Base-by-base conservation (phyloP, 108 stramenopile genomes). In the Parietichytrium sp. region DNA sequence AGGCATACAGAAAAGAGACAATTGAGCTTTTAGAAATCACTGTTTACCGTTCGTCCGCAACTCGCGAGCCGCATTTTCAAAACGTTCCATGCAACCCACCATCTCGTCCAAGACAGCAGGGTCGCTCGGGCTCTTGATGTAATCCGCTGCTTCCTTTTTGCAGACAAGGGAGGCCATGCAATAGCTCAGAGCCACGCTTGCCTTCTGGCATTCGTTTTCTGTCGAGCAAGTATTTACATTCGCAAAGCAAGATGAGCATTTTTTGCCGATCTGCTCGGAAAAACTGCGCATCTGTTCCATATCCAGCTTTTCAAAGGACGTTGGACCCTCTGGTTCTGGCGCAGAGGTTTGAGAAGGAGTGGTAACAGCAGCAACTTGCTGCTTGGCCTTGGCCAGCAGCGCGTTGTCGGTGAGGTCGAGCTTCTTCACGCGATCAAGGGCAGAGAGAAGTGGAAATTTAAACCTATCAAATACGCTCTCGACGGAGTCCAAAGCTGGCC, bases 401-500 rank as follows among this genome's bases (percentile, higher is more conserved):
- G 72, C 82, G 4, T 77, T 84, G 48, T 51, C 50, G 42, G 84
- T 18, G 16, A 18, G 29, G 20, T 79, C 79, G 47, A 79, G 38
- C 82, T 84, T 27, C 86, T 84, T 26, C 86, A 80, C 18, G 84
- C 79, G 8, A 92, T 91, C 72, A 87, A 92, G 18, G 15, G 4
- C n/a, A n/a, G n/a, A 4, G 16, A 85, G 8, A 6, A 96, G 96
- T 94, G 97, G 97, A 6, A 48, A 51, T 3, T 94, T 78, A 54
- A 88, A 79, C 25, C 97, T 87, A 38, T 93, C 92, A 54, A 90
- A 78, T 3, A 95, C 12, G 13, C 88, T 86, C 7, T 55, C 26
- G 7, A 91, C 79, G 3, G 89, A 83, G 88, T 97, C 97, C 49
- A 95, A 48, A 1, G 98, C 98, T 0, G 98, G 98, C 18, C 98